Percentiles rank a stretch among this genome's conserved stretches.
Evolutionary conservation across 192 early-diverging fungal genomes (phyloP).

Genomic region (Cetraspora pellucida): DNA sequence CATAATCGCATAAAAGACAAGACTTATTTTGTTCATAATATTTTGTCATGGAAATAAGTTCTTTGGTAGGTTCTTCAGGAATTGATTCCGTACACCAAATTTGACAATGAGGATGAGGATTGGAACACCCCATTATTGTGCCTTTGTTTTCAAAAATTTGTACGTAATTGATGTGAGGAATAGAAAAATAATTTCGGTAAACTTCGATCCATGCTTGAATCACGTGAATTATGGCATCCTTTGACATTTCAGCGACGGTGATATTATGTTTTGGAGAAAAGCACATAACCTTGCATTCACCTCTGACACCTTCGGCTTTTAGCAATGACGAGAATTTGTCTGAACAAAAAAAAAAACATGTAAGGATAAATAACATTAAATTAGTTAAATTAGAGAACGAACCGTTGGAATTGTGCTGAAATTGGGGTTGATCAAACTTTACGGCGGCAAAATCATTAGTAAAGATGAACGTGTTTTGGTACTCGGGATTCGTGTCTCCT

Average conservation of each 20-base stretch:
- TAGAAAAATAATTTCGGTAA: conserved; percentile 55
- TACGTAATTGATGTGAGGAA: conserved; percentile 71
- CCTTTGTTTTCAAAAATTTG: conserved; percentile 99
- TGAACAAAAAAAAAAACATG: conserved; percentile 11
- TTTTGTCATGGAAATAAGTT: conserved; percentile 64
- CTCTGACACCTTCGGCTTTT: conserved; percentile 63
- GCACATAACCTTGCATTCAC: conserved; percentile 90
- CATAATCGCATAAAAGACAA: conserved; percentile 88
- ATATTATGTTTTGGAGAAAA: conserved; percentile 88
- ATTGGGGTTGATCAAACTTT: conserved; percentile 59
- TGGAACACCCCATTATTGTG: conserved; percentile 93
- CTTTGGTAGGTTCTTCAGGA: conserved; percentile 78
- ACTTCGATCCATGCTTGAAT: conserved; percentile 75
- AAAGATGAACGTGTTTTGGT: conserved; percentile 82
- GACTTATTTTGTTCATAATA: conserved; percentile 57
- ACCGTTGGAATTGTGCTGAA: neutral
- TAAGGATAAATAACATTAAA: neutral
- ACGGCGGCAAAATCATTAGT: conserved; percentile 94
- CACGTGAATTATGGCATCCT: conserved; percentile 65
- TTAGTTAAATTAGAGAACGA: neutral
- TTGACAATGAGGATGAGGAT: conserved; percentile 95
- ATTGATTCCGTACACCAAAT: conserved; percentile 88
- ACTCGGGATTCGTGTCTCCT: conserved; percentile 76
- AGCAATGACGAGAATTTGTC: conserved; percentile 46
- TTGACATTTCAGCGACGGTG: conserved; percentile 84